Evolutionary conservation across 2,329 filamentous ascomycete genomes (phyloP).

Genomic region (Gaeumannomyces sp.): DNA sequence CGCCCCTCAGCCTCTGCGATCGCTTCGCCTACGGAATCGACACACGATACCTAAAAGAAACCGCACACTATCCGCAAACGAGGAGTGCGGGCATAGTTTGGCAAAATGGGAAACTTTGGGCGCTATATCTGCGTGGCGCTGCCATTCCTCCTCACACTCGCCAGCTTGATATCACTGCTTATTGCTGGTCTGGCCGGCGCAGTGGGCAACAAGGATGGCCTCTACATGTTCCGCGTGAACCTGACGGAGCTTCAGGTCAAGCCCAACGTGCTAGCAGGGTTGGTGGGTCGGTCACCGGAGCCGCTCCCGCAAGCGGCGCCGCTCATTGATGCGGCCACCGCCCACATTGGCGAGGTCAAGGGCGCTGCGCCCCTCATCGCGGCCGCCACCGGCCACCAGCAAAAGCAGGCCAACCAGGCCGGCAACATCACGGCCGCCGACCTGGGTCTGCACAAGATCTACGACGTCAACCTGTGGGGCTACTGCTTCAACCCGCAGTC

Average conservation of each 20-base stretch:
- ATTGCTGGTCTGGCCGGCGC: constrained; percentile 51
- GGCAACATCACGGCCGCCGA: constrained; percentile 50
- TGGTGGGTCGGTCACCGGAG: constrained; percentile 10
- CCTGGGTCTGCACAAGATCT: constrained; percentile 65
- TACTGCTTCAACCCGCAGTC: constrained; percentile 66
- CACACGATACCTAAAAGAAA: neutral
- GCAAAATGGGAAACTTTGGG: constrained; percentile 44
- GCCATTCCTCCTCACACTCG: constrained; percentile 76
- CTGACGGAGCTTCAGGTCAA: constrained; percentile 51
- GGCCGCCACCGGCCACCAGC: constrained; percentile 16
- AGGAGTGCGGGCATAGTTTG: neutral
- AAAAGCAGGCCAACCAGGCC: constrained; percentile 16
- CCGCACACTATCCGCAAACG: neutral
- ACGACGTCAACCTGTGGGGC: constrained; percentile 79
- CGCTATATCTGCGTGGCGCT: constrained; percentile 81
- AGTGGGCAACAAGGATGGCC: constrained; percentile 37
- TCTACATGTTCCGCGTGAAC: constrained; percentile 57
- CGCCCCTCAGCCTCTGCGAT: neutral
- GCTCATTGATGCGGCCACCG: neutral
- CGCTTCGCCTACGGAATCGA: neutral
- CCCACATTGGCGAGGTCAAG: neutral
- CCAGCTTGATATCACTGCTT: constrained; percentile 64
- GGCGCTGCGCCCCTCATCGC: constrained; percentile 19
- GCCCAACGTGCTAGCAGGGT: constrained; percentile 12
- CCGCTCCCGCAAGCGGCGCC: neutral